Conservation (phyloP, 805 yeast species). For the Saturnispora quitensis region DNA sequence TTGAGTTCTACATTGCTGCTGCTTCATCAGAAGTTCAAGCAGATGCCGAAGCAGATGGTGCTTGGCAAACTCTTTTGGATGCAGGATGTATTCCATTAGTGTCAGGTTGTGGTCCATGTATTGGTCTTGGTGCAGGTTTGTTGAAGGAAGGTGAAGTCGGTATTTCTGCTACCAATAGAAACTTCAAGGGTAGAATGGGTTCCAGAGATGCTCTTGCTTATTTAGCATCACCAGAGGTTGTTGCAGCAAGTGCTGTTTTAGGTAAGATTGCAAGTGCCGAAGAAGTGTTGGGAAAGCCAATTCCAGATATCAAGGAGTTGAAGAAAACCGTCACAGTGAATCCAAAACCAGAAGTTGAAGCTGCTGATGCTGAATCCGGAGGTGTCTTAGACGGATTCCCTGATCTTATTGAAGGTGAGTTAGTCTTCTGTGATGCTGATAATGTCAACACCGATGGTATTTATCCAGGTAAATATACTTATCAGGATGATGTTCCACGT, state of each 20-base stretch:
- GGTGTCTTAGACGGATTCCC: slow-evolving; percentile 84
- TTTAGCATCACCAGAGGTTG: slow-evolving; percentile 95
- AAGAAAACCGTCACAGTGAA: slow-evolving; percentile 32
- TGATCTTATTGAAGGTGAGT: slow-evolving; percentile 76
- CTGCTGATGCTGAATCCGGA: slow-evolving; percentile 39
- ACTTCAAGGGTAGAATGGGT: slow-evolving; percentile 99
- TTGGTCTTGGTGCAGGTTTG: slow-evolving; percentile 92
- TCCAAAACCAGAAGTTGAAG: slow-evolving; percentile 20
- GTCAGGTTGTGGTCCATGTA: slow-evolving; percentile 99
- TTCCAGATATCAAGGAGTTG: slow-evolving; percentile 41
- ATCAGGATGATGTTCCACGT: slow-evolving; percentile 92
- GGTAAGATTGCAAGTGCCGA: slow-evolving; percentile 93
- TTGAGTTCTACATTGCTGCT: slow-evolving; percentile 95
- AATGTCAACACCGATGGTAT: slow-evolving; percentile 97
- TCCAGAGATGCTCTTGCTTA: slow-evolving; percentile 92
- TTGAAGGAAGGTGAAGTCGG: slow-evolving; percentile 96
- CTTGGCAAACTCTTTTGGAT: slow-evolving; percentile 81
- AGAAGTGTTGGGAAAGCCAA: slow-evolving; percentile 57
- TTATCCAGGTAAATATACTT: slow-evolving; percentile 97
- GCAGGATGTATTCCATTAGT: slow-evolving; percentile 95
- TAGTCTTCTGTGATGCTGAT: slow-evolving; percentile 93
- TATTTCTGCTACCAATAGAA: slow-evolving; percentile 95
- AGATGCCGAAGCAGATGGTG: slow-evolving; percentile 86
- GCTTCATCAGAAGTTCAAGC: slow-evolving; percentile 89
- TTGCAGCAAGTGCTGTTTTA: slow-evolving; percentile 94